Base-by-base conservation (phyloP, 1,139 yeast species). In the Scheffersomyces illinoinensis region DNA sequence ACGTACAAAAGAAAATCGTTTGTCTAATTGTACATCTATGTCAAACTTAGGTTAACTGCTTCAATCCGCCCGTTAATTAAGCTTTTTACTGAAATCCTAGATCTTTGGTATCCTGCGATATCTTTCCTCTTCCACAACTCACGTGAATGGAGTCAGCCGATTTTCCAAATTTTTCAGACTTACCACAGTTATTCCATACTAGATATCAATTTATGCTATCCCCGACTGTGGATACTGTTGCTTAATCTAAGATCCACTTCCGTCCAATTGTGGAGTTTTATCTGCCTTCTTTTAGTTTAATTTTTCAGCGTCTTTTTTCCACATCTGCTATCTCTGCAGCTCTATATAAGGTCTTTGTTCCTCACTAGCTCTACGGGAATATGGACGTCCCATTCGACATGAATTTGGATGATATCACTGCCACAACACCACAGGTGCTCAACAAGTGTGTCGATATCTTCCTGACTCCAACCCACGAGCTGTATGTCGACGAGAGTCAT, bases 351-450 rank as follows among this genome's bases (percentile, higher is more conserved):
- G 43, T 10, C 43, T 33, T 17, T 33, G 43, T 33, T 33, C 17
- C 43, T 17, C 43, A 33, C 43, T 33, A 33, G 43, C 43, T 12
- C 17, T 10, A 33, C 43, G 10, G 8, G 43, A 33, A 39, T n/a
- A 59, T 58, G 62, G 54, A 55, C 55, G 20, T 53, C 6, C 47
- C 56, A n/a, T 54, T 57, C 43, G 51, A 48, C n/a, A 48, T 58
- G 62, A 59, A 56, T 54, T 62, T 64, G 63, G 68, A 64, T 20
- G 68, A 66, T 7, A 57, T 65, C 20, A 58, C 64, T 10, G 59
- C 65, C 12, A 61, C 61, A 23, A 75, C 82, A 3, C 74, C 78
- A 1, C 68, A 69, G 53, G 71, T 78, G 4, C 66, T 78, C 17
- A 66, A 69, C 57, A 72, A 71, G 52, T 78, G 78, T 58, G 62